Evolutionary conservation across 2,329 filamentous ascomycete genomes (phyloP).

Genomic region (Sphaerostilbella broomeana): DNA sequence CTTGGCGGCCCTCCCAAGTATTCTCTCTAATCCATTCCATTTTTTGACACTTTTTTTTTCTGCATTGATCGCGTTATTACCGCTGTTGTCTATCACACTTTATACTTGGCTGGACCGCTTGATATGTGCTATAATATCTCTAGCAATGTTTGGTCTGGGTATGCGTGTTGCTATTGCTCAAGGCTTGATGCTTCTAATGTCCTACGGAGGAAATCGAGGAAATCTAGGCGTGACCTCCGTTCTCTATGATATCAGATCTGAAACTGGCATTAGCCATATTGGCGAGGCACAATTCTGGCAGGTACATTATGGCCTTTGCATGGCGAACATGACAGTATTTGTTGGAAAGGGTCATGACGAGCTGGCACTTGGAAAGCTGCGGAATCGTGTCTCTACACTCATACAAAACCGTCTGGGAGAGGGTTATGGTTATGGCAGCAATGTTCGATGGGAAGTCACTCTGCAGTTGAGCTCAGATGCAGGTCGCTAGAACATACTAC

Average conservation of each 20-base stretch:
- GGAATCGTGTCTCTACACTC: slow-evolving; percentile 68
- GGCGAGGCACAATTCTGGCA: slow-evolving; percentile 98
- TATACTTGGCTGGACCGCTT: slow-evolving; percentile 78
- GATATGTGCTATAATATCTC: slow-evolving; percentile 73
- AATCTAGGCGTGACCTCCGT: slow-evolving; percentile 58
- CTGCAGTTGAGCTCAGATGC: slow-evolving; percentile 61
- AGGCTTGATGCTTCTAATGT: slow-evolving; percentile 94
- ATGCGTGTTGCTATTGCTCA: slow-evolving; percentile 77
- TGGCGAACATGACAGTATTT: slow-evolving; percentile 84
- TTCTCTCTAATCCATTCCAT: slow-evolving; percentile 93
- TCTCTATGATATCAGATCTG: slow-evolving; percentile 77
- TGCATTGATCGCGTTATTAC: slow-evolving; percentile 69
- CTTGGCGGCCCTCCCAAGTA: slow-evolving; percentile 71
- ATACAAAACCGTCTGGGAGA: slow-evolving; percentile 83
- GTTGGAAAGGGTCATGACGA: slow-evolving; percentile 61
- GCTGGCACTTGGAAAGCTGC: slow-evolving; percentile 62
- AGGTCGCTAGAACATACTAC: too few species aligned
- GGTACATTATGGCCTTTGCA: slow-evolving; percentile 92
- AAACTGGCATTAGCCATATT: slow-evolving; percentile 67
- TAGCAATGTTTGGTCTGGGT: slow-evolving; percentile 84
- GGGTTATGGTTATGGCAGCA: slow-evolving; percentile 73
- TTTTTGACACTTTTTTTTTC: slow-evolving; percentile 89
- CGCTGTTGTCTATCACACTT: slow-evolving; percentile 72
- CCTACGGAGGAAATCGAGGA: slow-evolving; percentile 47
- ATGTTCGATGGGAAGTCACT: slow-evolving; percentile 87